These are phyloP conservation scores for Byssothecium circinans DNA, from an alignment of 2,329 filamentous ascomycete genomes.

Conservation along the genomic window DNA sequence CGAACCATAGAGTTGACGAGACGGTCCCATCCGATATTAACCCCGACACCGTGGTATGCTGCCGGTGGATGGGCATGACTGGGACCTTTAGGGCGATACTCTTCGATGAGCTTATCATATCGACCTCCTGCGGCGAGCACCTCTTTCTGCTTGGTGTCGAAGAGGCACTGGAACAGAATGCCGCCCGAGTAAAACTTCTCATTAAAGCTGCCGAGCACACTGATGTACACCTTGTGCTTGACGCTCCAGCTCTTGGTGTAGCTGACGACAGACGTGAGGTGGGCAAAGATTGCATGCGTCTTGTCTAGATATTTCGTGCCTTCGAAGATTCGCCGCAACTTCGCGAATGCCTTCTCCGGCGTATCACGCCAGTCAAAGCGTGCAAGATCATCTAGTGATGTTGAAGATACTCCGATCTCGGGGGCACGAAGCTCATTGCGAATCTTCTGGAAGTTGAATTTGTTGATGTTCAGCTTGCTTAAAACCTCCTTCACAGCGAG, in stretches of 20 bases:
- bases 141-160: conserved; percentile 77
- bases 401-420: conserved; percentile 78
- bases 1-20: conserved; percentile 65
- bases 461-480: conserved; percentile 82
- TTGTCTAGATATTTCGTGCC: conserved; percentile 56
- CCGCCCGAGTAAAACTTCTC: conserved; percentile 83
- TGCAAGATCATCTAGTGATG: conserved; percentile 85
- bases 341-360: conserved; percentile 73
- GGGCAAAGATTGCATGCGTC: conserved; percentile 64
- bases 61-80: conserved; percentile 50
- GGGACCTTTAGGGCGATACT: conserved; percentile 72
- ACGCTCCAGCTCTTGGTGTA: conserved; percentile 78
- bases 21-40: conserved; percentile 86
- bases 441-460: conserved; percentile 81
- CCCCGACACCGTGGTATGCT: conserved; percentile 79
- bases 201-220: conserved; percentile 83
- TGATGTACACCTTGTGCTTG: conserved; percentile 77
- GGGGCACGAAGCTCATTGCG: conserved; percentile 80
- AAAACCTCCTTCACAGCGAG: conserved; percentile 77
- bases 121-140: conserved; percentile 92
- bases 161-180: conserved; percentile 86
- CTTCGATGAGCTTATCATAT: conserved; percentile 86
- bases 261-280: conserved; percentile 75
- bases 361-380: conserved; percentile 86
- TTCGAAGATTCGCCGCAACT: conserved; percentile 58